Evolutionary conservation across 2,329 filamentous ascomycete genomes (phyloP), one percentile per base, ranked within the genome.

Genomic region (Grosmannia serpens): DNA sequence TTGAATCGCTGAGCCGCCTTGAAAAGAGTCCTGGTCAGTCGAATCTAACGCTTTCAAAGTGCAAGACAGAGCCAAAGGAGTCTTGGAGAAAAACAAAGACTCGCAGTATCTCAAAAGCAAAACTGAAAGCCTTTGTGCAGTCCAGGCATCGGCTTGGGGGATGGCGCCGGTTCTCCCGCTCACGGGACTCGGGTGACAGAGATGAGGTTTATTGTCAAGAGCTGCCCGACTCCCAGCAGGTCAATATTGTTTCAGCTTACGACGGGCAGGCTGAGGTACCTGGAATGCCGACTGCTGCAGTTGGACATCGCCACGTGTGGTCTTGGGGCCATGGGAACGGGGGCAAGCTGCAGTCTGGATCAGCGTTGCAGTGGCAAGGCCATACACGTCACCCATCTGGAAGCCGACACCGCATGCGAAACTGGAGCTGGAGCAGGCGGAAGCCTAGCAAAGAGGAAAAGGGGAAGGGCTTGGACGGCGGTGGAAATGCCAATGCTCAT

Each of bases 1-100:
- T 69, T 54, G 66, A 69, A 51, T 53, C 59, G 3, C 38, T 68
- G 4, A 60, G 58, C 26, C 54, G 59, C 1, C 38, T 58, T 0
- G 24, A 35, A 20, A 22, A 20, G 6, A 44, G 26, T 20, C 33
- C 29, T 13, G 24, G 26, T 13, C 53, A 27, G 4, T 8, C n/a
- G 22, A 24, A n/a, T 1, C 24, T 9, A 29, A 33, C 6, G 9
- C 7, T 10, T 4, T 10, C 17, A 56, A 24, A 29, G 1, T 10
- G 53, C 26, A 17, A 8, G 55, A 7, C 27, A 47, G 20, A 24
- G 44, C 6, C 44, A 22, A 24, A 46, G 15, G 47, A 17, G 6
- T 31, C 24, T 50, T 3, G 1, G 26, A 8, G 8, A n/a, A 27
- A 24, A 27, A 29, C 38, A n/a, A 46, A 35, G 29, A 41, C 22